phyloP scores from a whole-genome alignment of 306 rosid species.

The Glycine soja region DNA sequence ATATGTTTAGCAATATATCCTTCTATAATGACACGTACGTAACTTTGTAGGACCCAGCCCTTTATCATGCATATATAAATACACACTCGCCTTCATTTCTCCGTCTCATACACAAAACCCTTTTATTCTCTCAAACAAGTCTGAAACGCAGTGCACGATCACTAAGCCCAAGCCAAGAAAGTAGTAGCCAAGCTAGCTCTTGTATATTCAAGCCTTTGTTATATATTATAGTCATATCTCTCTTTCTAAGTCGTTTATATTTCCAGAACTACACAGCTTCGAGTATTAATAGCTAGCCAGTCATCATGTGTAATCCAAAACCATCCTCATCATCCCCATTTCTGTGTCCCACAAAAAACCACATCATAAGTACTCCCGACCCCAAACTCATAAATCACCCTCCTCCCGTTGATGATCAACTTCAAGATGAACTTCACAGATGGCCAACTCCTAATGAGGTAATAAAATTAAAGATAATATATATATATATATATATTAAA shows the following conservation, averaged over 20 bases:
- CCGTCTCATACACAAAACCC: slow-evolving; percentile 47
- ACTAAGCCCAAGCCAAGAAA: background rate
- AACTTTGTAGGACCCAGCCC: slow-evolving; percentile 49
- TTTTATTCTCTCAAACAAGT: slow-evolving; percentile 28
- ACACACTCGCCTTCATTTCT: slow-evolving; percentile 45
- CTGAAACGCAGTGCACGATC: slow-evolving; percentile 43
- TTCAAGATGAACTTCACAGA: slow-evolving; percentile 63
- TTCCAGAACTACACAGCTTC: slow-evolving; percentile 2
- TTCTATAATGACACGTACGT: slow-evolving; percentile 55
- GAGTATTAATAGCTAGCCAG: background rate
- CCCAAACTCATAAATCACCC: slow-evolving; percentile 42
- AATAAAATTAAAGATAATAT: background rate
- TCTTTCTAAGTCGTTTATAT: background rate
- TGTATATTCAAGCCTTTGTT: slow-evolving; percentile 27
- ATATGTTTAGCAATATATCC: slow-evolving; percentile 9
- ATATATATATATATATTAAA: too few species aligned
- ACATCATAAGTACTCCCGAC: slow-evolving; percentile 53
- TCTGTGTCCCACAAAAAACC: slow-evolving; percentile 55
- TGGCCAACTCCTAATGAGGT: slow-evolving; percentile 93
- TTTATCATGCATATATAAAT: slow-evolving; percentile 66
- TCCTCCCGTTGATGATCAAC: slow-evolving; percentile 28
- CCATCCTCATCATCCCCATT: slow-evolving; percentile 66
- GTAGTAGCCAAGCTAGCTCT: background rate
- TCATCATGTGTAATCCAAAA: slow-evolving; percentile 66
- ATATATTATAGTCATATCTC: background rate